Evolutionary conservation across 495 filamentous ascomycete genomes (phyloP), one percentile per base, ranked within the genome.

Genomic region (Copromyces sp.): DNA sequence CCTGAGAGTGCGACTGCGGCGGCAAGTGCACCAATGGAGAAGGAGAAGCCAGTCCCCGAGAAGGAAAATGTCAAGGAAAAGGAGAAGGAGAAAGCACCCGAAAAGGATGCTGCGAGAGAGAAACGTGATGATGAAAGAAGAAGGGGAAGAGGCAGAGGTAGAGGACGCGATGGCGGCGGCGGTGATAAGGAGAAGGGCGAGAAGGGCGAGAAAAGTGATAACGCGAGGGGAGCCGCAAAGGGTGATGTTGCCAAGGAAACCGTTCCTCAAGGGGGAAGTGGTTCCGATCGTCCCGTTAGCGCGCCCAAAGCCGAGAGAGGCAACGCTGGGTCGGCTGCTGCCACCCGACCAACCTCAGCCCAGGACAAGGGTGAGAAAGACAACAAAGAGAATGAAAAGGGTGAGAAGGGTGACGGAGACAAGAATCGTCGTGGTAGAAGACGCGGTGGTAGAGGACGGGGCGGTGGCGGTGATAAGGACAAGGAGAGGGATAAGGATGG

Each of bases 101-200:
- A 39, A 65, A 75, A 78, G 68, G 74, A 77, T 45, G 11, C 39
- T 4, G 73, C 47, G 7, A 71, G 72, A 0, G 73, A 74, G 39
- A 71, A 75, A 39, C 74, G 53, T 47, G 39, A 72, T 32, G 32
- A 35, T 14, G 53, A 41, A 16, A 72, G 61, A 40, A 53, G 74
- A 6, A 70, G 78, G 32, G 74, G 75, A n/a, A 75, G 77, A 3
- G 77, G 77, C 1, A 74, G 72, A 37, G 71, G 79, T 7, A 74
- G 78, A 7, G 72, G 73, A 39, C 70, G 73, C 17, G 73, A 69
- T 39, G 73, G 72, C 11, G 75, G 75, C 37, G 72, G 75, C 2
- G 69, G 39, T 53, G 68, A 70, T 35, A 39, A 39, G 16, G 74
- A 71, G 61, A 76, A 75, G 20, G 59, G 53, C 37, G 73, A 69